These are phyloP conservation scores for Ustilago loliicola DNA, from an alignment of 1,284 basidiomycete species.

Conservation along the genomic window DNA sequence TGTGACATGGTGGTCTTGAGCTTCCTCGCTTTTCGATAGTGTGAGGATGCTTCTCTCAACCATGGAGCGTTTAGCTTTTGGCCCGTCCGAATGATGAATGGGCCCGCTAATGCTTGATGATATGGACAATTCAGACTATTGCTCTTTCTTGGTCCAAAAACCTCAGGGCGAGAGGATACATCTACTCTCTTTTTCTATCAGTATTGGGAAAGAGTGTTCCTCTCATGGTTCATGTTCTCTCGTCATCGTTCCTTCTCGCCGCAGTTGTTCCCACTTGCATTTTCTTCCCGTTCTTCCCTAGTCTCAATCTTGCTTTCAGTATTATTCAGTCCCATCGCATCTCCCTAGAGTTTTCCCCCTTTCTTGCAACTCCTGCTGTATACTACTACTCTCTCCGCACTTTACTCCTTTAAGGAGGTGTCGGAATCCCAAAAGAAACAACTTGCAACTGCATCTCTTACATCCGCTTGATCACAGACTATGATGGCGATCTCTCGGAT, in stretches of 20 bases:
- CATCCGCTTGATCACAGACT: neutral
- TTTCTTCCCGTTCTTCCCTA: neutral
- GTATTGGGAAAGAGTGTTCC: neutral
- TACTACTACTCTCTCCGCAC: constrained; percentile 2
- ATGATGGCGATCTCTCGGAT: neutral
- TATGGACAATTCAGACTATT: neutral
- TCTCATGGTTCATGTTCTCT: constrained; percentile 5
- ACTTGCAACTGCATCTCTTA: neutral
- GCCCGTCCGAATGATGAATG: constrained; percentile 14
- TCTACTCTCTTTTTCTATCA: no score
- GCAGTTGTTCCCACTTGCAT: neutral
- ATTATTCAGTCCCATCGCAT: neutral
- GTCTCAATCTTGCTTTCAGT: neutral
- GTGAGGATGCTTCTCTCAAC: neutral
- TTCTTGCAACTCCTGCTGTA: constrained; percentile 11
- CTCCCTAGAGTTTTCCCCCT: neutral
- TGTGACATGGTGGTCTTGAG: constrained; percentile 50
- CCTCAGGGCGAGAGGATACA: constrained; percentile 7
- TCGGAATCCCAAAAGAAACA: neutral
- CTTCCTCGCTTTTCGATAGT: neutral
- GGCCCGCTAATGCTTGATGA: neutral
- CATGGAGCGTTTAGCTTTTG: constrained; percentile 1
- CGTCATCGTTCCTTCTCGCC: constrained; percentile 12
- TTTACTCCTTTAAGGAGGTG: neutral
- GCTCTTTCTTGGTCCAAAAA: neutral